Conservation (phyloP, 495 filamentous ascomycete genomes). For the Xanthoparmelia taractica region DNA sequence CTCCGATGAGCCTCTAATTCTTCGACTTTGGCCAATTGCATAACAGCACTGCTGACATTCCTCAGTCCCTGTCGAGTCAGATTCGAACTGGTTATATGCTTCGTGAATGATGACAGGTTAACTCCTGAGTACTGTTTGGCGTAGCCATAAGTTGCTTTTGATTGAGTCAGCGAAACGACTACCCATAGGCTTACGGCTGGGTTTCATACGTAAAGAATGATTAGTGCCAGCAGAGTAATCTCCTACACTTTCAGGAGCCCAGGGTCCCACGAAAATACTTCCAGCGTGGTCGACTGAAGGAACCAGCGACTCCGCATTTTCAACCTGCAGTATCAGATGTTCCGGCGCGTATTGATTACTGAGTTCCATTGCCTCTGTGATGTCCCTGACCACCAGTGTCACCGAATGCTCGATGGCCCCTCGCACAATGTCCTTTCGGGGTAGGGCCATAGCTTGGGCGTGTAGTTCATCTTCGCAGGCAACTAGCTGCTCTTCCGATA, state of each 20-base stretch:
- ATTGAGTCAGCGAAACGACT: constrained; percentile 1
- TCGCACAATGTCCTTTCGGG: constrained; percentile 84
- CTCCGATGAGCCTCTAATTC: constrained; percentile 90
- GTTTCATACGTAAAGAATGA: constrained; percentile 72
- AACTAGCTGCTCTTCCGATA: constrained; percentile 58
- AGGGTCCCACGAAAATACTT: constrained; percentile 87
- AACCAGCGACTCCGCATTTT: constrained; percentile 62
- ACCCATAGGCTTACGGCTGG: constrained; percentile 17
- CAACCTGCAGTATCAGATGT: constrained; percentile 87
- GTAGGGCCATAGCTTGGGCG: constrained; percentile 76
- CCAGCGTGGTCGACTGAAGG: constrained; percentile 86
- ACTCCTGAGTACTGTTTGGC: constrained; percentile 98
- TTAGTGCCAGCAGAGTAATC: constrained; percentile 98
- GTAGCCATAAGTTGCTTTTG: constrained; percentile 85
- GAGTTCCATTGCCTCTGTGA: constrained; percentile 76
- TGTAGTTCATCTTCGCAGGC: constrained; percentile 91
- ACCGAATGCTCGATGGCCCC: constrained; percentile 88
- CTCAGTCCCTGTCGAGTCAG: constrained; percentile 75
- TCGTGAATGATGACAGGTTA: constrained; percentile 88
- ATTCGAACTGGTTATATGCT: constrained; percentile 91
- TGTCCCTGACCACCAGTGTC: constrained; percentile 69
- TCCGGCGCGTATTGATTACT: constrained; percentile 97
- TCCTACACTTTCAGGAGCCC: constrained; percentile 95
- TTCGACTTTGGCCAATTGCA: constrained; percentile 89
- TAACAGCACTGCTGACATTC: constrained; percentile 80